Conservation (phyloP, 2,329 filamentous ascomycete genomes). For the Xylariaceae sp. region DNA sequence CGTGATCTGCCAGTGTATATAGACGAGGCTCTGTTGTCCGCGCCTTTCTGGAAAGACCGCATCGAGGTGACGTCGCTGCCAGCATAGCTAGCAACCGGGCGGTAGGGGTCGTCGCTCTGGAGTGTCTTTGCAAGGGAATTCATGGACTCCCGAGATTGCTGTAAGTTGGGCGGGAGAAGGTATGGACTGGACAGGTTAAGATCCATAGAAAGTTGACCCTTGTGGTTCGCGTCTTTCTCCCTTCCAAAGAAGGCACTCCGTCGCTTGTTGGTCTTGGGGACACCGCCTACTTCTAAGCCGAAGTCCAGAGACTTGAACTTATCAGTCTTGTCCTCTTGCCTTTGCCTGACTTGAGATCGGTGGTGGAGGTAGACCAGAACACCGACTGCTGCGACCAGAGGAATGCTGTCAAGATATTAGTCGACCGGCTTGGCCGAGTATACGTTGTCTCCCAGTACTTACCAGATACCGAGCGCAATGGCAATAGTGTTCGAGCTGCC, state of each 20-base stretch:
- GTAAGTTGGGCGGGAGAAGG: conserved; percentile 75
- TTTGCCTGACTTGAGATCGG: conserved; percentile 63
- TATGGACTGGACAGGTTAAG: conserved; percentile 79
- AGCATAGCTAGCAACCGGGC: conserved; percentile 51
- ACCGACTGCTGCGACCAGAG: conserved; percentile 57
- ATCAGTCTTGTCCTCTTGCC: conserved; percentile 73
- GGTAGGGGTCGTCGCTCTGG: conserved; percentile 78
- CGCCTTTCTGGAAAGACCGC: conserved; percentile 39
- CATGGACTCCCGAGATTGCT: conserved; percentile 77
- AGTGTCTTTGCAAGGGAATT: conserved; percentile 75
- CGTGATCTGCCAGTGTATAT: conserved; percentile 33
- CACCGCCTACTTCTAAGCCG: conserved; percentile 61
- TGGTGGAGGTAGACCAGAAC: conserved; percentile 73
- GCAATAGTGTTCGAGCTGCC: conserved; percentile 52
- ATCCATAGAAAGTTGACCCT: conserved; percentile 59
- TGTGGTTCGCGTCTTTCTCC: conserved; percentile 43
- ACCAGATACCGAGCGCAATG: conserved; percentile 64
- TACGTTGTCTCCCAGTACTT: no score
- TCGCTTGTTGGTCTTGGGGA: conserved; percentile 33
- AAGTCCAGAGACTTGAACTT: conserved; percentile 91
- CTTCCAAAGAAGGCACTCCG: conserved; percentile 43
- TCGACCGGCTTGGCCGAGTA: no score
- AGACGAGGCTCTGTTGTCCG: conserved; percentile 30
- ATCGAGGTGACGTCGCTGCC: conserved; percentile 49
- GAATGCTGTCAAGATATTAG: conserved; percentile 62